These are phyloP conservation scores for Recurvomyces mirabilis DNA, from an alignment of 495 filamentous ascomycete species.

Conservation along the genomic window DNA sequence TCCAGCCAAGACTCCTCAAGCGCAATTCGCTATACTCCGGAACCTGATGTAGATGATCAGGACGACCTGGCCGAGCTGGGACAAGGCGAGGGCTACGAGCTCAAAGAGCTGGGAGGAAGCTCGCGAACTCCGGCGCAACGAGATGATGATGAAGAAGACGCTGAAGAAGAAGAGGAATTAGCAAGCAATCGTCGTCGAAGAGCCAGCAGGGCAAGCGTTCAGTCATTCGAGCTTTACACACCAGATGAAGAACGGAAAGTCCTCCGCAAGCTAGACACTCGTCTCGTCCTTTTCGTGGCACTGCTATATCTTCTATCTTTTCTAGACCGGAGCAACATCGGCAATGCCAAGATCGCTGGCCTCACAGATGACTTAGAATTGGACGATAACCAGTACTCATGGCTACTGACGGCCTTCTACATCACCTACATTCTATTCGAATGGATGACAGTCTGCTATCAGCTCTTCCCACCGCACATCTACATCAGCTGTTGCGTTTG, in stretches of 20 bases:
- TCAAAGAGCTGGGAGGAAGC: slow-evolving; percentile 1
- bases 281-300: slow-evolving; percentile 68
- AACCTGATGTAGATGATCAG: slow-evolving; percentile 11
- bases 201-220: slow-evolving; percentile 24
- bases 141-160: slow-evolving; percentile 19
- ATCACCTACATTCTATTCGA: slow-evolving; percentile 68
- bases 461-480: slow-evolving; percentile 38
- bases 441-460: slow-evolving; percentile 56
- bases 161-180: slow-evolving; percentile 11
- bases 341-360: slow-evolving; percentile 56
- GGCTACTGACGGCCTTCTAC: slow-evolving; percentile 57
- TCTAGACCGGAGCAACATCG: slow-evolving; percentile 46
- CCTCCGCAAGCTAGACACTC: slow-evolving; percentile 60
- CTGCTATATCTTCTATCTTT: slow-evolving; percentile 74
- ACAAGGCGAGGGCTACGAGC: slow-evolving; percentile 11
- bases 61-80: slow-evolving; percentile 13
- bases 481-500: slow-evolving; percentile 45
- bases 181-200: slow-evolving; percentile 9
- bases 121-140: background rate
- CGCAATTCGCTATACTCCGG: slow-evolving; percentile 4
- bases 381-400: slow-evolving; percentile 48
- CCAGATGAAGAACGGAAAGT: slow-evolving; percentile 62
- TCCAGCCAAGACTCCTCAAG: slow-evolving; percentile 8
- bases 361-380: slow-evolving; percentile 53
- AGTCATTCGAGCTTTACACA: slow-evolving; percentile 56